Conservation (phyloP, 495 filamentous ascomycete species). For the Neurospora intermedia region DNA sequence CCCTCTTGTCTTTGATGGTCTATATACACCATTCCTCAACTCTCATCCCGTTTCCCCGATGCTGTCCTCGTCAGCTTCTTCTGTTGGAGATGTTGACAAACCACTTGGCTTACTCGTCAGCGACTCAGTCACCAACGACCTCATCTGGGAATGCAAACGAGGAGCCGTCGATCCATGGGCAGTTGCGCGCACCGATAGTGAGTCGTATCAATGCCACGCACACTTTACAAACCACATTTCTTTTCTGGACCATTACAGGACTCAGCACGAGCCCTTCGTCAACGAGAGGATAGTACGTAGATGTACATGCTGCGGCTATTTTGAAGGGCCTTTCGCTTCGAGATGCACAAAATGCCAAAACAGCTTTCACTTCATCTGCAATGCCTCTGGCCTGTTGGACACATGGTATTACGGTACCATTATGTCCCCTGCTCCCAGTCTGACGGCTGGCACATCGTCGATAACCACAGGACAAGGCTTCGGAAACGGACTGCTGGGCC, state of each 20-base stretch:
- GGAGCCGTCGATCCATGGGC: not conserved
- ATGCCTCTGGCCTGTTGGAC: not conserved
- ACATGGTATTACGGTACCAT: not conserved
- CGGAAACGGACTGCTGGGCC: not conserved
- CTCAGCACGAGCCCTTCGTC: not conserved
- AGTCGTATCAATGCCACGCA: not conserved
- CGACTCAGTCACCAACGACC: not conserved
- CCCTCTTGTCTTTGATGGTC: not conserved
- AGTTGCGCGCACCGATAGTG: not conserved
- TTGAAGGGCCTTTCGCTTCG: not conserved
- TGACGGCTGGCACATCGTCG: not conserved
- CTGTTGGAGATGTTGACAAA: not conserved
- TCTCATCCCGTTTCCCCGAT: not conserved
- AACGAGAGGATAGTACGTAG: not conserved
- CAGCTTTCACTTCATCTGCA: not conserved
- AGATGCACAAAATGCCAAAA: not conserved
- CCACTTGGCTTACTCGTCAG: not conserved
- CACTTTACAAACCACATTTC: not conserved
- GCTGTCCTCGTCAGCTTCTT: not conserved
- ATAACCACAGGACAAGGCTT: not conserved
- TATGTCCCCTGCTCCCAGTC: not conserved
- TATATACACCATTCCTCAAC: not conserved
- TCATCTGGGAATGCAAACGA: not conserved
- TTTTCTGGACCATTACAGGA: not conserved
- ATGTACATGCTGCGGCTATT: not conserved